phyloP scores from a whole-genome alignment of 169 alveolate species.

The Eimeria falciformis region DNA sequence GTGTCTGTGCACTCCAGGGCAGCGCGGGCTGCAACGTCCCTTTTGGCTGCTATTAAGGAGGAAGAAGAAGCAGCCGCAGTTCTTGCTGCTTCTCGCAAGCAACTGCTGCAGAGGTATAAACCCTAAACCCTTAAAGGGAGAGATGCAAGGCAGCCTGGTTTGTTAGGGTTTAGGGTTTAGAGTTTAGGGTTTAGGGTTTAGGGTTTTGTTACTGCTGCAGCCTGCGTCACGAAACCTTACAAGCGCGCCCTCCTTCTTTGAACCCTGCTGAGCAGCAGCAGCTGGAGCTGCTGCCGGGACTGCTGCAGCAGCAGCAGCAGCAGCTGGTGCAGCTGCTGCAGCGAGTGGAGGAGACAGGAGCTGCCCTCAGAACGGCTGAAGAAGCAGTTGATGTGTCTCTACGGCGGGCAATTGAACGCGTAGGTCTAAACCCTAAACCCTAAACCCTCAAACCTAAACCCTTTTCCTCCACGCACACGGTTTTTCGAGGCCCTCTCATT shows the following conservation, averaged over 20 bases:
- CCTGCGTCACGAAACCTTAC: constrained; percentile 12
- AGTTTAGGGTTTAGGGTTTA: too few relatives aligned
- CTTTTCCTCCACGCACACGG: background rate
- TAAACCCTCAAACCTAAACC: background rate
- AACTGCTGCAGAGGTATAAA: background rate
- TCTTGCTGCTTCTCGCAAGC: constrained; percentile 20
- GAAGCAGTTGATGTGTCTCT: background rate
- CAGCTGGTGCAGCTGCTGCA: constrained; percentile 31
- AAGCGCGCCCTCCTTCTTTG: background rate
- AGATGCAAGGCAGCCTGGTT: too few relatives aligned
- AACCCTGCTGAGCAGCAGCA: background rate
- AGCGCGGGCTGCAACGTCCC: constrained; percentile 19
- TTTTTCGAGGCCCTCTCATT: background rate
- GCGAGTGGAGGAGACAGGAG: constrained; percentile 7
- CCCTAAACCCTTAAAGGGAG: too few relatives aligned
- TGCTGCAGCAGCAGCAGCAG: constrained; percentile 23
- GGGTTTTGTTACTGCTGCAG: too few relatives aligned
- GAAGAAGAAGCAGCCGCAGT: background rate
- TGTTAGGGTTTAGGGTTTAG: too few relatives aligned
- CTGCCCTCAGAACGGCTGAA: background rate
- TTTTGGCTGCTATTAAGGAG: background rate
- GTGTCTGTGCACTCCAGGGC: background rate
- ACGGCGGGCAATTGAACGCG: constrained; percentile 9
- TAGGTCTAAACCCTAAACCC: constrained; percentile 24
- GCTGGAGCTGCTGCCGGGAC: constrained; percentile 6